Conservation (phyloP, 495 filamentous ascomycete species). For the Xylaria intraflava region DNA sequence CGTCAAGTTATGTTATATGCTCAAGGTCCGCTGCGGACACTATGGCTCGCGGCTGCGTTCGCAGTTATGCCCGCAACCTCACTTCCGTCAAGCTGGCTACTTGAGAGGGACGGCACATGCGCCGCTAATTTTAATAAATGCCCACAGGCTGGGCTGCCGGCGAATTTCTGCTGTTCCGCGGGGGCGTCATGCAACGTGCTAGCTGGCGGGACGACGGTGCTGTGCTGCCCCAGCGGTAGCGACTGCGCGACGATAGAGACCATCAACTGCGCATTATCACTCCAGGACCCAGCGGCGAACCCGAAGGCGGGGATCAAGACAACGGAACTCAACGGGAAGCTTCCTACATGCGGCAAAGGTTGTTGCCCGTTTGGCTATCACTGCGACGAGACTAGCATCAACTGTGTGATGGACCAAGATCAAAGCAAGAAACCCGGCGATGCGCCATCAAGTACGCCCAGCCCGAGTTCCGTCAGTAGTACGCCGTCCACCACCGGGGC, state of each 20-base stretch:
- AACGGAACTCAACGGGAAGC: conserved; percentile 49
- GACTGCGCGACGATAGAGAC: conserved; percentile 61
- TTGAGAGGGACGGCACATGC: conserved; percentile 30
- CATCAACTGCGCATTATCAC: conserved; percentile 62
- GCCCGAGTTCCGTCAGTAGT: conserved; percentile 24
- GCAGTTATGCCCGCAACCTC: conserved; percentile 24
- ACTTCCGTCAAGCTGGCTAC: conserved; percentile 24
- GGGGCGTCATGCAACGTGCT: conserved; percentile 57
- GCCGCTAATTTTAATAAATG: conserved; percentile 40
- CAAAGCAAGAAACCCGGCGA: conserved; percentile 32
- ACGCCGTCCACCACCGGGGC: not conserved
- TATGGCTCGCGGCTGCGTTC: conserved; percentile 26
- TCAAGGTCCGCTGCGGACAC: conserved; percentile 16
- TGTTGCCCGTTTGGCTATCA: conserved; percentile 72
- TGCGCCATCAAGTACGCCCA: conserved; percentile 14
- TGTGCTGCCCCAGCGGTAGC: conserved; percentile 66
- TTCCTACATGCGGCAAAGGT: conserved; percentile 50
- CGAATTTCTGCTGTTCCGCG: conserved; percentile 68
- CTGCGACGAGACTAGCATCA: conserved; percentile 43
- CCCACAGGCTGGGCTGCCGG: conserved; percentile 48
- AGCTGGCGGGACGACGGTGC: conserved; percentile 58
- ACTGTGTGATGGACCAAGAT: conserved; percentile 35
- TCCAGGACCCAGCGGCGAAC: conserved; percentile 56
- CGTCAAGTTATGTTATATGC: conserved; percentile 9
- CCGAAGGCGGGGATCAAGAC: conserved; percentile 64